Base-by-base conservation (phyloP, 352 stramenopile genomes). In the Aphanomyces stellatus region DNA sequence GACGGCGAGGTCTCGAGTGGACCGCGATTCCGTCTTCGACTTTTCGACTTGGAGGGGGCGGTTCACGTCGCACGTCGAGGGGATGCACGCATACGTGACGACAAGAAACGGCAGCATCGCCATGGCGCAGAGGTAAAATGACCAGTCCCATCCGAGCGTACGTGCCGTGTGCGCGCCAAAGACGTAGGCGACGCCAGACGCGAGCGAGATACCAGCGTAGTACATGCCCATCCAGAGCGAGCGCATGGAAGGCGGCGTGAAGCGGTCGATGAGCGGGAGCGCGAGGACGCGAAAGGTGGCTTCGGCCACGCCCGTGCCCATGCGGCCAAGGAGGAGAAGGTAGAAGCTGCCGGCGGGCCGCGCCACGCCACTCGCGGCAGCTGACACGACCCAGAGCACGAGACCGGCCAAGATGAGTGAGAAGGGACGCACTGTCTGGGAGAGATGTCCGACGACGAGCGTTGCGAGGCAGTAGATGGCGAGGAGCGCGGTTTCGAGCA, bases 191-290 rank as follows among this genome's bases (percentile, higher is more conserved):
- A 87, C 17, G 19, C 78, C 80, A 10, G 76, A 82, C 8, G 78
- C 78, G 13, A 78, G 61, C 24, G 85, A 85, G 40, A 91, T 74
- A 0, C 76, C 79, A 48, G 84, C 89, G 63, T 97, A 78, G 66
- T 84, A 93, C 11, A 92, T 48, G 25, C 73, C 81, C 17, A 94
- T 69, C 76, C 81, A 94, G 37, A 82, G 55, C 3, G 81, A 80
- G 27, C 69, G 65, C 13, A 69, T 43, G 1, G 66, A 19, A 34
- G 70, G 46, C 11, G 70, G 69, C 2, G 72, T 80, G 43, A 76
- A 66, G 67, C 90, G 78, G 51, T 88, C 76, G 65, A 94, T 90
- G 51, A 90, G 77, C 2, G 85, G 81, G 17, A 78, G 76, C n/a
- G 83, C 76, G 0, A 88, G 70, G 5, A 77, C 71, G 35, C 87